Base-by-base conservation (phyloP, 208 protist genomes). In the Trypanosoma lewisi region DNA sequence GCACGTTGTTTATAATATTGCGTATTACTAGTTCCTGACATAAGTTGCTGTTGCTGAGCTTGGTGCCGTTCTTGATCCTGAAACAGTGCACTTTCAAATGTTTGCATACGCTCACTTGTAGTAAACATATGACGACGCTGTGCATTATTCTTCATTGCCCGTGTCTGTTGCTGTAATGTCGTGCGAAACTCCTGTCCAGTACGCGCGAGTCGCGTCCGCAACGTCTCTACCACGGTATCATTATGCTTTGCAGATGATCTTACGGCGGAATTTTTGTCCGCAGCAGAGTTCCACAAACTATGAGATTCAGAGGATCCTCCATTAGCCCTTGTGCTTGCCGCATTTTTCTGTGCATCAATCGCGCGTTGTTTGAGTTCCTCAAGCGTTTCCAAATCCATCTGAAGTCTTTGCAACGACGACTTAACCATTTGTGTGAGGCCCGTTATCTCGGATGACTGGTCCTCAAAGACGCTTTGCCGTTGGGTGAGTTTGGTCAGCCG, bases 71-170 rank as follows among this genome's bases (percentile, higher is more conserved):
- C 82, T 48, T 89, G 80, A 66, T 96, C 84, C 42, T 93, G 87
- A 70, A 95, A 95, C n/a, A 95, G 68, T 21, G 88, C 87, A 51
- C 85, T 93, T 73, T 93, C 91, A 55, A 93, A 95, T 12, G 81
- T 85, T 54, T 91, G 83, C 17, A 86, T 83, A 28, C 69, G 60
- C 48, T 96, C 87, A 27, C 78, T 79, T 3, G 82, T 82, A 6
- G 86, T 92, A 68, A 95, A 94, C 60, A 86, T 75, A 65, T 92
- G 74, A 4, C 88, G 87, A 1, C 91, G 75, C 48, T 78, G 82
- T 19, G 85, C 74, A 59, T 85, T 93, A 33, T 77, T 71, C 59
- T 87, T 93, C 57, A 94, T 83, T 34, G 67, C 80, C 31, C 83
- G 77, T 28, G 86, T 90, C 48, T 93, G 85, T 37, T 84, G 62